phyloP scores from a whole-genome alignment of 495 filamentous ascomycete species.

The Amorphotheca resinae region DNA sequence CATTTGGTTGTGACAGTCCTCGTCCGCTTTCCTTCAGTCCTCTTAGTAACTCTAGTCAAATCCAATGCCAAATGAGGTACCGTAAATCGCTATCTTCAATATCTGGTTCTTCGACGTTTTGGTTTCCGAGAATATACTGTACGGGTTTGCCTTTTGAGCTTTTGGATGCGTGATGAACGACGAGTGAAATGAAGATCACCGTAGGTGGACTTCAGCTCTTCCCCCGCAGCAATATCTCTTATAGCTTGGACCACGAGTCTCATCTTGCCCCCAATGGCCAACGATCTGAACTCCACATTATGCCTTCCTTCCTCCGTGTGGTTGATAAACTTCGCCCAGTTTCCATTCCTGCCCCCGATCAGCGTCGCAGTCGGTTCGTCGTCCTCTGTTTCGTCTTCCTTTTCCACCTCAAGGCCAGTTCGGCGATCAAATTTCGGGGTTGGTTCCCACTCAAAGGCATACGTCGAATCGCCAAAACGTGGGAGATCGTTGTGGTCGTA shows the following conservation, averaged over 20 bases:
- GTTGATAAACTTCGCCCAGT: conserved; percentile 5
- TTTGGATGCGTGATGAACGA: too few relatives aligned
- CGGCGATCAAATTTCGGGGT: not conserved
- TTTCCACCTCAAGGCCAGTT: not conserved
- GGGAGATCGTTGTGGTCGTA: not conserved
- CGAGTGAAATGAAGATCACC: too few relatives aligned
- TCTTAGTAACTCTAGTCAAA: too few relatives aligned
- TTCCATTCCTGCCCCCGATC: not conserved
- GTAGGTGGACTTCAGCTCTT: too few relatives aligned
- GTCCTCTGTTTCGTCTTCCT: too few relatives aligned
- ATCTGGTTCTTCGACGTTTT: too few relatives aligned
- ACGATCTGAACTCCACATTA: not conserved
- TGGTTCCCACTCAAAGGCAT: not conserved
- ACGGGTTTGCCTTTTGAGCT: too few relatives aligned
- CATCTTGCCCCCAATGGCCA: not conserved
- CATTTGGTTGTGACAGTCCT: too few relatives aligned
- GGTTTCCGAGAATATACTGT: too few relatives aligned
- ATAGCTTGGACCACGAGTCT: not conserved
- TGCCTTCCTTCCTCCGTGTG: not conserved
- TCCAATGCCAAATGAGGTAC: too few relatives aligned
- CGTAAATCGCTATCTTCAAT: too few relatives aligned
- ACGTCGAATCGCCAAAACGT: not conserved
- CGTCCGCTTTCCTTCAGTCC: too few relatives aligned
- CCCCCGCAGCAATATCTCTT: conserved; percentile 3
- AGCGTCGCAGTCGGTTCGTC: not conserved